A percentile compares a stretch with the other conserved stretches of the same genome.
Evolutionary conservation across 208 protist genomes (phyloP).

Genomic region (Phytomonas sp.): DNA sequence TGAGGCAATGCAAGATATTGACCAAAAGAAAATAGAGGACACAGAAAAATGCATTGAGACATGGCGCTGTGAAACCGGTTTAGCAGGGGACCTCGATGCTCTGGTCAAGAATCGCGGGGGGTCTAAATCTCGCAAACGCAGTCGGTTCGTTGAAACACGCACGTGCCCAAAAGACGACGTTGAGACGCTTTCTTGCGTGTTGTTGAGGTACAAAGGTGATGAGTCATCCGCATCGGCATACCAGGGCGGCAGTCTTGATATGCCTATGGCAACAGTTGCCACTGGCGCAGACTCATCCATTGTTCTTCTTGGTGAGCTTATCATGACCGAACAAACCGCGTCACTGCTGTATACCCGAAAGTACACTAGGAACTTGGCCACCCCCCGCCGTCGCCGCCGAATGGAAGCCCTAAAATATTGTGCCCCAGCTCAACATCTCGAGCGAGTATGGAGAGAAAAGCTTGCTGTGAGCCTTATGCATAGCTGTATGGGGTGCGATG

Average conservation of each 20-base stretch:
- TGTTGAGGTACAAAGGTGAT: slow-evolving; percentile 7
- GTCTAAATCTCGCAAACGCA: not conserved
- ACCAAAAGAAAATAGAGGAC: slow-evolving; percentile 32
- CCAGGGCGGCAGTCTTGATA: not conserved
- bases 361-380: not conserved
- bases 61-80: slow-evolving; percentile 20
- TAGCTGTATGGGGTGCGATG: slow-evolving; percentile 18
- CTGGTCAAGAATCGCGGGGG: not conserved
- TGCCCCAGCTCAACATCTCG: slow-evolving; percentile 26
- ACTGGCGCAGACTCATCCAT: slow-evolving; percentile 9
- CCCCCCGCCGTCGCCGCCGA: not conserved
- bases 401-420: not conserved
- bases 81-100: not conserved
- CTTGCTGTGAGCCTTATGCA: slow-evolving; percentile 45
- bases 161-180: not conserved
- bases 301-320: slow-evolving; percentile 56
- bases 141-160: not conserved
- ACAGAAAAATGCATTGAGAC: slow-evolving; percentile 18
- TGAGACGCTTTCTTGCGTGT: slow-evolving; percentile 15
- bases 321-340: slow-evolving; percentile 26
- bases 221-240: not conserved
- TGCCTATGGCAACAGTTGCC: not conserved
- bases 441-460: slow-evolving; percentile 36
- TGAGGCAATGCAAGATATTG: slow-evolving; percentile 25
- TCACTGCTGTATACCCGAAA: not conserved